A percentile compares a stretch with the other conserved stretches of the same genome.
These are phyloP conservation scores for Pyricularia sp. DNA, from an alignment of 2,329 filamentous ascomycete species.

Conservation along the genomic window DNA sequence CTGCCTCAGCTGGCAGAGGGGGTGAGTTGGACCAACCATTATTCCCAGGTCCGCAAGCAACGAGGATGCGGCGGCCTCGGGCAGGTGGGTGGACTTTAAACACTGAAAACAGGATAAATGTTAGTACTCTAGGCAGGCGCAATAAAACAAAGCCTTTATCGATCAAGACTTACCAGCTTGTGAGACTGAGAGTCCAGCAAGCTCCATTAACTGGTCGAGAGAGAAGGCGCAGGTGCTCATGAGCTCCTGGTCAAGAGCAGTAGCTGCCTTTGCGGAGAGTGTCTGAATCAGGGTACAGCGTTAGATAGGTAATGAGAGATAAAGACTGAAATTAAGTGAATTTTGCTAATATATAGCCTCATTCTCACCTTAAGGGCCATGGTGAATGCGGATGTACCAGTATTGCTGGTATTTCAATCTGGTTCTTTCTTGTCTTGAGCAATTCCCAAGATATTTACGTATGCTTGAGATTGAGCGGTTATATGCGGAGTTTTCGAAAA, in stretches of 20 bases:
- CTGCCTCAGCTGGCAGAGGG: background rate
- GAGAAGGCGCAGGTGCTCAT: slow-evolving; percentile 87
- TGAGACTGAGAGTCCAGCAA: slow-evolving; percentile 86
- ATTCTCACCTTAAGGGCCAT: slow-evolving; percentile 2
- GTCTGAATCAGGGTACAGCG: slow-evolving; percentile 43
- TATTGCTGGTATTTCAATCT: background rate
- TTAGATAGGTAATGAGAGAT: background rate
- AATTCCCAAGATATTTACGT: background rate
- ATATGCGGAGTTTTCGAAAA: background rate
- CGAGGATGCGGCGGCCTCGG: slow-evolving; percentile 63
- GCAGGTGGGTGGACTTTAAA: slow-evolving; percentile 72
- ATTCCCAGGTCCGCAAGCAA: slow-evolving; percentile 84
- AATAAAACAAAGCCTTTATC: background rate
- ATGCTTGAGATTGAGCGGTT: background rate
- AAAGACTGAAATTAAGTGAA: background rate
- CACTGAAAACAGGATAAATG: slow-evolving; percentile 38
- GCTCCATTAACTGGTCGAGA: slow-evolving; percentile 93
- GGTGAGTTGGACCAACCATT: slow-evolving; percentile 42
- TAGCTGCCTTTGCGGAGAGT: slow-evolving; percentile 77
- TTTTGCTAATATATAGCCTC: no score
- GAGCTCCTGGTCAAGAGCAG: slow-evolving; percentile 83
- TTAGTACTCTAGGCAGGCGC: background rate
- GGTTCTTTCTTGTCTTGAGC: background rate
- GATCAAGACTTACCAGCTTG: slow-evolving; percentile 58
- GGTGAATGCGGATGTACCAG: background rate